Base-by-base conservation (phyloP, 768 basidiomycete species). In the Gautieria morchelliformis region DNA sequence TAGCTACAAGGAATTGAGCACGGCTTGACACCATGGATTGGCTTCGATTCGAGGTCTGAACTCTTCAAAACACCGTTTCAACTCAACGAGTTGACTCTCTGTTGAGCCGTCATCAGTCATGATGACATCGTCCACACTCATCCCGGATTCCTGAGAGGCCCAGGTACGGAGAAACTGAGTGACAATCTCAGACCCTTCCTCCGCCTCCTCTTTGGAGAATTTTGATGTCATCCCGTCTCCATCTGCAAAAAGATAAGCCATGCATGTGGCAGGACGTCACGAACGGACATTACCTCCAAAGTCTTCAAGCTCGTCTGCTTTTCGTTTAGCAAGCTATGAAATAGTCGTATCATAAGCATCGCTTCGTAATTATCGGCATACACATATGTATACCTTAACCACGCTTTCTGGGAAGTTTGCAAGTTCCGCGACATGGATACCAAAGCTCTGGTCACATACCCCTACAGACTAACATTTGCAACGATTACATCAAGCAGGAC, bases 371-470 rank as follows among this genome's bases (percentile, higher is more conserved):
- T 37, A 24, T 20, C n/a, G 15, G 50, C 5, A 7, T 35, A n/a
- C 2, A 11, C 1, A 42, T 8, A 19, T 11, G 60, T 75, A 58
- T 50, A 89, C 87, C 76, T 87, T 90, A 59, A 98, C 81, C 11
- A 98, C 94, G 61, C 84, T 87, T 59, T 94, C 89, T 0, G 96
- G 96, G 71, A 99, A 99, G 69, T 97, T 94, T 4, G 95, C 95
- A n/a, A 98, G 75, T 67, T 93, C 80, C 0, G 96, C 96, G 15
- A 99, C 96, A 63, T 98, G 93, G 30, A 99, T 98, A 70, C 95
- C 96, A 65, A 97, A 98, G 67, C 92, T 95, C 70, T 97, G 95
- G 67, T 98, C 95, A 46, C 90, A 93, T 20, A 96, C 79, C 14
- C 92, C 91, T 91, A 40, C 19, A n/a, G 41, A 19, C 9, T 30